Evolutionary conservation across 768 basidiomycete species (phyloP), one percentile per base, ranked within the genome.

Genomic region (Termitomyces sp.): DNA sequence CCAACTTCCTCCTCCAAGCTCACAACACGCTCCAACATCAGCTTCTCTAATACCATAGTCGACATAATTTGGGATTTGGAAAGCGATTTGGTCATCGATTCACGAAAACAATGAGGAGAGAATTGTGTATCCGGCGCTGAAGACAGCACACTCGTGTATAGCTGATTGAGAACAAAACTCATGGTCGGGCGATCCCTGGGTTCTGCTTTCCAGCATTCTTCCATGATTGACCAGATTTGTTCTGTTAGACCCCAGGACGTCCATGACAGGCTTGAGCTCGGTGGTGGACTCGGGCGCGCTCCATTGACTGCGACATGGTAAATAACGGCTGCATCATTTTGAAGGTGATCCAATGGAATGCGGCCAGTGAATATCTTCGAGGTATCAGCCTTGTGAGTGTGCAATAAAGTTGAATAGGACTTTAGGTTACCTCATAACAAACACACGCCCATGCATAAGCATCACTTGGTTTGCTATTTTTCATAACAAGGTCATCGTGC

Each of bases 1-100:
- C 59, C 53, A 18, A 74, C 56, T 22, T 71, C 68, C 5, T 50
- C 63, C 57, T 77, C 72, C 46, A 77, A 62, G 3, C 24, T 57
- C 16, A 72, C 68, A 34, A 75, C 63, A 9, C 70, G 72, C 29
- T 73, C 70, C 26, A 75, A 60, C n/a, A 9, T 34, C 7, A 49
- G 16, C 14, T 32, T 22, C 13, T 49, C 48, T 24, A 49, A 36
- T 22, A 49, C 48, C 14, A 32, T 34, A 3, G 48, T 49, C 2
- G 48, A 49, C 12, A 49, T 16, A 4, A 24, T 16, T 24, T 14
- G 20, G 34, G 32, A 24, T 8, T 49, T 20, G 2, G 48, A 36
- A 1, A 34, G 22, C 5, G 32, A 8, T 32, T 24, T 31, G 34
- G 14, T 49, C 32, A 49, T 49, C 14, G n/a, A n/a, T n/a, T n/a